Percentiles rank a stretch among this genome's conserved stretches.
These are phyloP conservation scores for Hygrocybe coccinea DNA, from an alignment of 768 basidiomycete genomes.

Conservation along the genomic window DNA sequence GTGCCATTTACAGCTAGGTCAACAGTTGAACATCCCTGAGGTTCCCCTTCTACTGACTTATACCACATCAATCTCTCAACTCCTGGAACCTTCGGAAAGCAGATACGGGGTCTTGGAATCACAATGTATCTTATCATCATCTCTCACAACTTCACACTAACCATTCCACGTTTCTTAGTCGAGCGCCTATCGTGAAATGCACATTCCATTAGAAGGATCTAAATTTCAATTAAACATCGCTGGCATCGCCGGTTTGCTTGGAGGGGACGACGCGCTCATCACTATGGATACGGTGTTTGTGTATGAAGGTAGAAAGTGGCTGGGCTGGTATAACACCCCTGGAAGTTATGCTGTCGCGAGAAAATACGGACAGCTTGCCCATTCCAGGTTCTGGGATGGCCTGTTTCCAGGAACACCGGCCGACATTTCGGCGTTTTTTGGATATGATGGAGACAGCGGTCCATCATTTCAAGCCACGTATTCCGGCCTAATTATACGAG, in stretches of 20 bases:
- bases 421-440: conserved; percentile 26
- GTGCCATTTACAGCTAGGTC: too few species aligned
- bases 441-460: conserved; percentile 22
- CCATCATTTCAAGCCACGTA: conserved; percentile 23
- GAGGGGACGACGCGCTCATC: conserved; percentile 32
- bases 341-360: conserved; percentile 29
- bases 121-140: too few species aligned
- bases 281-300: conserved; percentile 33
- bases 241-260: conserved; percentile 33
- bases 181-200: too few species aligned
- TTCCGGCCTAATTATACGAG: conserved; percentile 23
- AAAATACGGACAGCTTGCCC: conserved; percentile 28
- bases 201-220: neutral
- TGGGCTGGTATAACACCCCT: conserved; percentile 37
- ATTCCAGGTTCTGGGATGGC: conserved; percentile 30
- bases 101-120: too few species aligned
- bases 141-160: too few species aligned
- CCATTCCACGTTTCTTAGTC: too few species aligned
- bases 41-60: too few species aligned
- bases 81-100: too few species aligned
- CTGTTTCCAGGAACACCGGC: conserved; percentile 31
- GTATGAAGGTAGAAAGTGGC: conserved; percentile 28
- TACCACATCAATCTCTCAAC: too few species aligned
- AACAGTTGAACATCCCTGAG: too few species aligned
- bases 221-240: conserved; percentile 21